Evolutionary conservation across 768 basidiomycete genomes (phyloP), one percentile per base, ranked within the genome.

Genomic region (Leucocoprinus birnbaumii): DNA sequence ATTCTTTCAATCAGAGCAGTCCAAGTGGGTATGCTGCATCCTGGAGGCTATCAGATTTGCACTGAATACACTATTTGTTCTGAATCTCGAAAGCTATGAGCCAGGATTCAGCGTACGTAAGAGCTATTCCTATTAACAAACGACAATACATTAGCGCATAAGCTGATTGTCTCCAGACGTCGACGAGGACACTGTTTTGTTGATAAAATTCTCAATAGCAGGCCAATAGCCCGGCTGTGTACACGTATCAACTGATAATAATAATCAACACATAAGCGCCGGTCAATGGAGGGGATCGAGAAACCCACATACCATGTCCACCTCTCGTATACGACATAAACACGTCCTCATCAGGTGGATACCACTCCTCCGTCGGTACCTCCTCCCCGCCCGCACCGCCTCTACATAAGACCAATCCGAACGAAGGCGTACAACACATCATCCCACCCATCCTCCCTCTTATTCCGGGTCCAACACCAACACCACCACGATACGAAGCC

Each of bases 241-340:
- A 49, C 19, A 44, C 5, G 54, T 55, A 35, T 48, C 40, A 7
- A 49, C 54, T 55, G 11, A 31, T 31, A 31, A 11, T 11, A 31
- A 44, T 2, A 5, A 35, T 4, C 24, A n/a, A 26, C 9, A 41
- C 6, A 18, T 31, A 38, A 44, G 13, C 27, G n/a, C 16, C 6
- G 2, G 3, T 2, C 11, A 14, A 10, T 7, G 16, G 6, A 11
- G 31, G 11, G n/a, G 7, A 2, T 8, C 2, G 22, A 48, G 10
- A 2, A 26, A 22, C 41, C 7, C 6, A 51, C 56, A 26, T 48
- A 60, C 59, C 53, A 37, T 61, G 60, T 14, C 55, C 48, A 9
- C 47, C 53, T 7, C 38, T 13, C 5, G 40, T 2, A 45, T 46
- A 56, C 18, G 31, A 34, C 21, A 11, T 24, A 27, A 58, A 61